Evolutionary conservation across 176 grass and related monocot species (phyloP).

Genomic region (Triticum turgidum): DNA sequence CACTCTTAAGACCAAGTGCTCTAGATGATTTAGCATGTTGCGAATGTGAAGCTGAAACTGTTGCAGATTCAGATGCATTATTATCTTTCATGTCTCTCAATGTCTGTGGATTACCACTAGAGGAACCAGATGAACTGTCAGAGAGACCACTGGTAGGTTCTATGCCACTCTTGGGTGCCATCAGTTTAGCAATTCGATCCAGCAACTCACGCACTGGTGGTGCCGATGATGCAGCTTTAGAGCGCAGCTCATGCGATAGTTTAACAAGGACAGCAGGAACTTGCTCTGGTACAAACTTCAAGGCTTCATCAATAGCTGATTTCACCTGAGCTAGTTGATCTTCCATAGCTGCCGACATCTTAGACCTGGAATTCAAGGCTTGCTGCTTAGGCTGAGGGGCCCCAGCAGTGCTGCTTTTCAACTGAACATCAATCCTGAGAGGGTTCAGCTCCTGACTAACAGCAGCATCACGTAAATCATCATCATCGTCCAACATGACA

Average conservation of each 20-base stretch:
- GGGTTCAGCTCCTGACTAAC: slow-evolving; percentile 71
- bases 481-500: slow-evolving; percentile 68
- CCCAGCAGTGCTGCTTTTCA: slow-evolving; percentile 39
- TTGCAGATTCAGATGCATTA: neutral
- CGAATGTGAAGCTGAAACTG: slow-evolving; percentile 23
- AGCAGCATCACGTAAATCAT: slow-evolving; percentile 67
- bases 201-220: slow-evolving; percentile 46
- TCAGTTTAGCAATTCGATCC: slow-evolving; percentile 36
- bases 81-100: neutral
- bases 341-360: slow-evolving; percentile 25
- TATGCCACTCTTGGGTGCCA: slow-evolving; percentile 30
- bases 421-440: slow-evolving; percentile 58
- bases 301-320: slow-evolving; percentile 52
- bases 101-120: neutral
- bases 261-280: slow-evolving; percentile 36
- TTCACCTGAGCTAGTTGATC: slow-evolving; percentile 41
- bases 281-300: slow-evolving; percentile 53
- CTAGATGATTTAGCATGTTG: slow-evolving; percentile 19
- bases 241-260: slow-evolving; percentile 36
- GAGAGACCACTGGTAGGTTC: slow-evolving; percentile 29
- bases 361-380: slow-evolving; percentile 10
- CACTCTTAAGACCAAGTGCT: slow-evolving; percentile 29
- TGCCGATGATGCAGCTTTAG: slow-evolving; percentile 33
- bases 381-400: slow-evolving; percentile 17
- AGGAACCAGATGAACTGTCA: slow-evolving; percentile 32